Percentiles rank a stretch among this genome's conserved stretches.
phyloP scores from a whole-genome alignment of 2,329 filamentous ascomycete species.

The Xylariaceae sp. region DNA sequence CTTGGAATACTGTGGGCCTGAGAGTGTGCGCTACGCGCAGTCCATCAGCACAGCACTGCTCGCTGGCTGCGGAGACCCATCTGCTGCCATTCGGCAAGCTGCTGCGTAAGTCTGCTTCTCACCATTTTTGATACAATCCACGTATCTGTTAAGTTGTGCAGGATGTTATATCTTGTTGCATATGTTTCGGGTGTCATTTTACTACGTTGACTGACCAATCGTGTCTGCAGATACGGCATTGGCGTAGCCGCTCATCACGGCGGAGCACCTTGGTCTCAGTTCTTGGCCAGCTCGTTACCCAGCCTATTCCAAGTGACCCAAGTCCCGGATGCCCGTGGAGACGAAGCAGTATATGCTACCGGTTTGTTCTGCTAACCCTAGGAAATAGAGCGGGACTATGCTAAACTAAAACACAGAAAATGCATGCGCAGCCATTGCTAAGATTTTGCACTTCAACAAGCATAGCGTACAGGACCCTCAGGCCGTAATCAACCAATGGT shows the following conservation, averaged over 20 bases:
- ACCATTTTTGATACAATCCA: background rate
- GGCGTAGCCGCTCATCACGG: slow-evolving; percentile 94
- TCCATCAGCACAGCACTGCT: slow-evolving; percentile 86
- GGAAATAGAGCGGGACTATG: background rate
- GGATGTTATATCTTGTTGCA: background rate
- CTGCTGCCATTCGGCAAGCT: slow-evolving; percentile 90
- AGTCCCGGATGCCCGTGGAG: slow-evolving; percentile 76
- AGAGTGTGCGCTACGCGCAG: slow-evolving; percentile 81
- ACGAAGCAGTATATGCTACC: slow-evolving; percentile 94
- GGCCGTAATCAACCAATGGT: slow-evolving; percentile 73
- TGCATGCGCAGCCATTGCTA: slow-evolving; percentile 91
- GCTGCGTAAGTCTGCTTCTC: slow-evolving; percentile 59
- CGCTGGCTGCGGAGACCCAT: slow-evolving; percentile 79
- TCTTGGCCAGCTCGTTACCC: slow-evolving; percentile 75
- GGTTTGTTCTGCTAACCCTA: slow-evolving; percentile 17
- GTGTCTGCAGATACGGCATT: slow-evolving; percentile 63
- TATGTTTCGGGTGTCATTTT: background rate
- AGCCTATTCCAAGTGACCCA: slow-evolving; percentile 82
- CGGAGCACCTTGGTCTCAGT: slow-evolving; percentile 81
- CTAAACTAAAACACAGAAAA: slow-evolving; percentile 59
- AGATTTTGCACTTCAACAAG: slow-evolving; percentile 89
- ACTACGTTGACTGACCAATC: slow-evolving; percentile 6
- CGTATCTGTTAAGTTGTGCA: background rate
- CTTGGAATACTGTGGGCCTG: slow-evolving; percentile 88
- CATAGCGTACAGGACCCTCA: slow-evolving; percentile 73